phyloP scores from a whole-genome alignment of 176 grass and related monocot species.

The Oryza nivara region DNA sequence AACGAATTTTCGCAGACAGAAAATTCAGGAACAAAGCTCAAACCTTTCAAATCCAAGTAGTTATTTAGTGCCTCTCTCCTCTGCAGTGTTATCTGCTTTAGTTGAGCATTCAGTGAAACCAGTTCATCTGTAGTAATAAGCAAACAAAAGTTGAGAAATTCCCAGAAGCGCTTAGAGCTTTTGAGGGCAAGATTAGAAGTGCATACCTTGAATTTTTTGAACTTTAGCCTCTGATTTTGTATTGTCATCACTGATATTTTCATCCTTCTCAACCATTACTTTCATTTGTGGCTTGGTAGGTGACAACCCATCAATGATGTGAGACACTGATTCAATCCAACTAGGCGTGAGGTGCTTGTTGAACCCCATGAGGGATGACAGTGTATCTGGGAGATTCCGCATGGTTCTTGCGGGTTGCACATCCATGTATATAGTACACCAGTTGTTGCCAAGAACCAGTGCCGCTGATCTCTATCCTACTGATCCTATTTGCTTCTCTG shows the following conservation, averaged over 20 bases:
- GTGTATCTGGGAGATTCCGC: conserved; percentile 64
- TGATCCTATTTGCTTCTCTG: conserved; percentile 30
- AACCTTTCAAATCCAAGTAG: conserved; percentile 98
- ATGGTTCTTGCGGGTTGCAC: conserved; percentile 52
- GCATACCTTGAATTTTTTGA: conserved; percentile 76
- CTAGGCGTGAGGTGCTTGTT: conserved; percentile 67
- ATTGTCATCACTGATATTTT: conserved; percentile 40
- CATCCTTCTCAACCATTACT: conserved; percentile 41
- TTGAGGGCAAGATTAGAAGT: conserved; percentile 24
- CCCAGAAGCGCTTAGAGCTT: conserved; percentile 18
- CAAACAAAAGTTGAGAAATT: conserved; percentile 22
- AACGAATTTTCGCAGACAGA: not conserved
- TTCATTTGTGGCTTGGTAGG: conserved; percentile 48
- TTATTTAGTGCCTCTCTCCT: conserved; percentile 79
- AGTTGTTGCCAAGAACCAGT: conserved; percentile 23
- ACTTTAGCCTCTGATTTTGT: conserved; percentile 51
- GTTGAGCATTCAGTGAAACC: conserved; percentile 52
- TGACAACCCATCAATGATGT: conserved; percentile 76
- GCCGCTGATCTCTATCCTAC: conserved; percentile 27
- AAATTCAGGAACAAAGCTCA: conserved; percentile 37
- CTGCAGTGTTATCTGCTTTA: conserved; percentile 64
- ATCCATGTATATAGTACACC: conserved; percentile 57
- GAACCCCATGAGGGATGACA: conserved; percentile 65
- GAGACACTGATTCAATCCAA: conserved; percentile 80
- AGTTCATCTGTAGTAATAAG: conserved; percentile 70